These are phyloP conservation scores for Eucalyptus erythrocorys DNA, from an alignment of 345 rosid species.

Conservation along the genomic window DNA sequence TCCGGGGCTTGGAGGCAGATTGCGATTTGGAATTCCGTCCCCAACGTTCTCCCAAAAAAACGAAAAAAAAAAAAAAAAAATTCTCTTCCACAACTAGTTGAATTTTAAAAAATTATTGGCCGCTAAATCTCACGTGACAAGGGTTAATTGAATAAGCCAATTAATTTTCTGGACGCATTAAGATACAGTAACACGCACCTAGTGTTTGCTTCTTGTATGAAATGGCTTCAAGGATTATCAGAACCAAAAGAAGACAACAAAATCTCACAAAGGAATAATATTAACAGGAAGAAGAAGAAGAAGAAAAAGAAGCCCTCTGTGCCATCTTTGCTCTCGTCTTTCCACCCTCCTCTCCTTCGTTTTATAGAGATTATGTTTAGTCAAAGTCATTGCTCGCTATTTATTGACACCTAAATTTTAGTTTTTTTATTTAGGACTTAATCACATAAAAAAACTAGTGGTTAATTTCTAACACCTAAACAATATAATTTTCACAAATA, in stretches of 20 bases:
- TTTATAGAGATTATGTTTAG: background rate
- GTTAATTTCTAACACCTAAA: too few species aligned
- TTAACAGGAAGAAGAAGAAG: background rate
- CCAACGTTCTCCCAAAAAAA: background rate
- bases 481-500: too few species aligned
- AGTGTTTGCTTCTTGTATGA: background rate
- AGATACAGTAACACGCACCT: background rate
- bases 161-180: background rate
- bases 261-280: background rate
- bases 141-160: background rate
- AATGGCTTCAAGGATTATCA: background rate
- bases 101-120: background rate
- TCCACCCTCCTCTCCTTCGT: background rate
- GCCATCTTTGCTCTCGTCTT: background rate
- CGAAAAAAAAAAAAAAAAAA: too few species aligned
- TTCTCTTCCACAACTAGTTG: background rate
- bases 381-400: background rate
- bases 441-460: too few species aligned
- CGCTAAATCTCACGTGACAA: background rate
- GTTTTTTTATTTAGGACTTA: too few species aligned
- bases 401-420: fast-evolving
- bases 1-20: background rate
- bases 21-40: background rate
- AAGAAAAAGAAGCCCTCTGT: background rate
- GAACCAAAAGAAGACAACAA: background rate